Evolutionary conservation across 2,329 filamentous ascomycete species (phyloP).

Genomic region (Grosmannia serpens): DNA sequence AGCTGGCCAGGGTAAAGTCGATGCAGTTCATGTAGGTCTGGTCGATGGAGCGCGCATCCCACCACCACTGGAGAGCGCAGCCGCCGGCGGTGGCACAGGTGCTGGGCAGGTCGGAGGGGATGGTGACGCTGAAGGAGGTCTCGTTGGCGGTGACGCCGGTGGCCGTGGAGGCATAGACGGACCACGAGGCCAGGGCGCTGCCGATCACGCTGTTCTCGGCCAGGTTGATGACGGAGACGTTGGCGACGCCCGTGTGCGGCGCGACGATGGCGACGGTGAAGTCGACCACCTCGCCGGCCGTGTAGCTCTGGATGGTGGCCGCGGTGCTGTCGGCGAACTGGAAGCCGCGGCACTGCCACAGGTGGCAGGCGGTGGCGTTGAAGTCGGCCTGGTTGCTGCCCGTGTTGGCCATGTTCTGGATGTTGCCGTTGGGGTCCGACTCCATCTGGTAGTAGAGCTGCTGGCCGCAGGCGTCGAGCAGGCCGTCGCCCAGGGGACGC

Average conservation of each 20-base stretch:
- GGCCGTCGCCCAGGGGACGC: slow-evolving; percentile 38
- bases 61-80: slow-evolving; percentile 44
- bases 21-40: slow-evolving; percentile 48
- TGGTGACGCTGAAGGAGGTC: slow-evolving; percentile 39
- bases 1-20: slow-evolving; percentile 27
- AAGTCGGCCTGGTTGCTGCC: slow-evolving; percentile 33
- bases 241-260: slow-evolving; percentile 33
- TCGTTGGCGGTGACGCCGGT: slow-evolving; percentile 29
- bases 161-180: slow-evolving; percentile 36
- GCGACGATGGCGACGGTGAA: slow-evolving; percentile 23
- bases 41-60: slow-evolving; percentile 27
- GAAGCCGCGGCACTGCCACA: slow-evolving; percentile 48
- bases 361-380: slow-evolving; percentile 32
- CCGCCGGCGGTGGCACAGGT: slow-evolving; percentile 31
- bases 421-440: slow-evolving; percentile 43
- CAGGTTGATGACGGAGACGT: slow-evolving; percentile 41
- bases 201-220: slow-evolving; percentile 37
- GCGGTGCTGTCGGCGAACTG: slow-evolving; percentile 41
- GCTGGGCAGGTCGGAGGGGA: slow-evolving; percentile 33
- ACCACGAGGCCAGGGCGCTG: slow-evolving; percentile 32
- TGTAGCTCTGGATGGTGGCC: slow-evolving; percentile 38
- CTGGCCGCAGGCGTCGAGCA: slow-evolving; percentile 39
- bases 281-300: slow-evolving; percentile 31
- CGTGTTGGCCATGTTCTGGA: slow-evolving; percentile 42
- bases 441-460: slow-evolving; percentile 41